Base-by-base conservation (phyloP, 345 rosid species). In the Brassica carinata region DNA sequence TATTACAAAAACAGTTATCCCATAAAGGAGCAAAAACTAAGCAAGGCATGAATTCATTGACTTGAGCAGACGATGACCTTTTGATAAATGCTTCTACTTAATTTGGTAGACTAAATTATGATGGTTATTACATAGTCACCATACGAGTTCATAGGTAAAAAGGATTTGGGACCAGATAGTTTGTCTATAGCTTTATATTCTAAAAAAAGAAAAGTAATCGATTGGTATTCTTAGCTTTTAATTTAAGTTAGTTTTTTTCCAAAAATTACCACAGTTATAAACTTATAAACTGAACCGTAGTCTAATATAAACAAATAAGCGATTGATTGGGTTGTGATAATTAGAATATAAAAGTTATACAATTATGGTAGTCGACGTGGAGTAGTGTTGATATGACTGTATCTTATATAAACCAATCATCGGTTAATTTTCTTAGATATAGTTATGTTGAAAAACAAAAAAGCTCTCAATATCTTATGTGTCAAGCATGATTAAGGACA, bases 211-310 rank as follows among this genome's bases (percentile, higher is more conserved):
- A 69, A 69, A 34, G 57, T 72, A 77, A 63, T 70, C 27, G 75
- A 77, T 69, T 45, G 75, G 78, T 74, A 80, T 33, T 26, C 79
- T 80, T 80, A 51, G 61, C 83, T 80, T 80, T 74, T 34, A 80
- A 53, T 69, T 48, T 75, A 80, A 74, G 79, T 57, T 57, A 48
- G 17, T 57, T 57, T 57, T 43, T 31, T 14, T 19, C 6, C 1
- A 26, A 51, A 34, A 34, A 3, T 51, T 38, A 79, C 68, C 10
- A 67, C 43, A 38, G 18, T 29, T 33, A 65, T 72, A 43, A 26
- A 26, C 31, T 63, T 29, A 26, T 4, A 48, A 48, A 48, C n/a
- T 13, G 57, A 48, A 14, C 57, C 43, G 19, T 10, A 29, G 26
- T 61, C 59, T 36, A 17, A 29, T 43, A 23, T 64, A 76, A 75